Evolutionary conservation across 768 basidiomycete genomes (phyloP), one percentile per base, ranked within the genome.

Genomic region (Lepiota brunneoincarnata): DNA sequence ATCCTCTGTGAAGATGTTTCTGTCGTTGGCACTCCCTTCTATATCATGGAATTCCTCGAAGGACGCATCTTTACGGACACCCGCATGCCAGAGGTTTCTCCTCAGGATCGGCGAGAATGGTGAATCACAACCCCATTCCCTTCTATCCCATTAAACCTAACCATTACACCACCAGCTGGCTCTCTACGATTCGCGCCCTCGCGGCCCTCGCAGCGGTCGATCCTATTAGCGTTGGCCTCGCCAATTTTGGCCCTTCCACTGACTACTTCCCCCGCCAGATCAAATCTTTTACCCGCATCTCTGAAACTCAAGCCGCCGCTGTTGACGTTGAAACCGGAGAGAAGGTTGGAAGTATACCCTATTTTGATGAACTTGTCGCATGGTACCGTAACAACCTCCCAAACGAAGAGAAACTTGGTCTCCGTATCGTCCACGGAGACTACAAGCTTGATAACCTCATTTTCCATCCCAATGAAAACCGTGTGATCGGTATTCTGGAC

Each of bases 361-460:
- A 71, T 50, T 89, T 88, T 67, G 73, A 82, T 42, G 83, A 87
- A 59, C 69, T 97, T 61, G 71, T 91, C 49, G 67, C 69, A 12
- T 97, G 91, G 91, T 97, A 93, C 69, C 70, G 74, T 56, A 67
- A 70, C 24, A 80, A 91, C 63, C 71, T 91, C 23, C 94, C 92
- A 2, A 82, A 91, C 62, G 93, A 95, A 70, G 72, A 65, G 58
- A 83, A 83, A 66, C 80, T 79, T 1, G 91, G 90, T 0, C 73
- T 81, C 50, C 84, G 91, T n/a, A 85, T 99, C 58, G 93, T 98
- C 4, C 96, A 98, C 66, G 96, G 96, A 23, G 96, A 99, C 69
- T 98, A 91, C 67, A 99, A 99, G 68, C 75, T 96, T n/a, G 96
- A 99, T 70, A 99, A 99, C 68, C 68, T 99, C 59, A 80, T 98